Evolutionary conservation across 2,329 filamentous ascomycete genomes (phyloP).

Genomic region (Calonectria hawksworthii): DNA sequence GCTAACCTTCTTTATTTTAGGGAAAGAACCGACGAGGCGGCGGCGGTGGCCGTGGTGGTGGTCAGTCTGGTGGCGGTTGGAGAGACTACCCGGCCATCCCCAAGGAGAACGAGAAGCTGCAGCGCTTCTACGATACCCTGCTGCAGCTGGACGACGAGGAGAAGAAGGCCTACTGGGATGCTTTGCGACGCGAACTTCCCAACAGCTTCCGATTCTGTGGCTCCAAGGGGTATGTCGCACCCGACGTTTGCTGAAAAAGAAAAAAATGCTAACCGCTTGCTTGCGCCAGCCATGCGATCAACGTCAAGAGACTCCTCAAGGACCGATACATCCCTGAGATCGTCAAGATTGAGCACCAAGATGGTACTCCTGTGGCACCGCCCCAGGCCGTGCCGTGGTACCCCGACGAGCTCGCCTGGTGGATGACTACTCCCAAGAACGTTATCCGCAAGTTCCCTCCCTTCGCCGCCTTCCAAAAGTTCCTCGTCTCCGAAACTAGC

Average conservation of each 20-base stretch:
- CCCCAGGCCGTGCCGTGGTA: slow-evolving; percentile 91
- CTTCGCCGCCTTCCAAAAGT: slow-evolving; percentile 96
- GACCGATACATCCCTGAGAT: slow-evolving; percentile 93
- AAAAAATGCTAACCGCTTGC: slow-evolving; percentile 31
- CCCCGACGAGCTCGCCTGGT: slow-evolving; percentile 94
- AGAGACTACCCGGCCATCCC: slow-evolving; percentile 62
- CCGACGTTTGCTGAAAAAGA: slow-evolving; percentile 19
- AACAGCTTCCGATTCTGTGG: slow-evolving; percentile 99
- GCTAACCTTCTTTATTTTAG: slow-evolving; percentile 43
- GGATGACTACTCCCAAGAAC: slow-evolving; percentile 98
- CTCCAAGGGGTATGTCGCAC: slow-evolving; percentile 79
- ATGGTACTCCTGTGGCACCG: slow-evolving; percentile 85
- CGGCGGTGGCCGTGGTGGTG: slow-evolving; percentile 52
- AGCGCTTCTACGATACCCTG: slow-evolving; percentile 87
- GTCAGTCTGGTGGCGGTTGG: slow-evolving; percentile 44
- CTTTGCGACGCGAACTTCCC: slow-evolving; percentile 86
- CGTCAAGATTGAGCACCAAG: slow-evolving; percentile 83
- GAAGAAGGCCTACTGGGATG: slow-evolving; percentile 85
- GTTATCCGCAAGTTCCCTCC: slow-evolving; percentile 93
- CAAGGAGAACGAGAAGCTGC: slow-evolving; percentile 87
- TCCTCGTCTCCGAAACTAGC: slow-evolving; percentile 95
- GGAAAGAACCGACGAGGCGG: slow-evolving; percentile 55
- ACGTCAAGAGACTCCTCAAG: slow-evolving; percentile 90
- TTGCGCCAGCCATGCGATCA: slow-evolving; percentile 81
- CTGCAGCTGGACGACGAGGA: slow-evolving; percentile 84